A percentile compares a stretch with the other conserved stretches of the same genome.
Evolutionary conservation across 2,329 filamentous ascomycete species (phyloP).

Genomic region (Aureobasidium uvarum): DNA sequence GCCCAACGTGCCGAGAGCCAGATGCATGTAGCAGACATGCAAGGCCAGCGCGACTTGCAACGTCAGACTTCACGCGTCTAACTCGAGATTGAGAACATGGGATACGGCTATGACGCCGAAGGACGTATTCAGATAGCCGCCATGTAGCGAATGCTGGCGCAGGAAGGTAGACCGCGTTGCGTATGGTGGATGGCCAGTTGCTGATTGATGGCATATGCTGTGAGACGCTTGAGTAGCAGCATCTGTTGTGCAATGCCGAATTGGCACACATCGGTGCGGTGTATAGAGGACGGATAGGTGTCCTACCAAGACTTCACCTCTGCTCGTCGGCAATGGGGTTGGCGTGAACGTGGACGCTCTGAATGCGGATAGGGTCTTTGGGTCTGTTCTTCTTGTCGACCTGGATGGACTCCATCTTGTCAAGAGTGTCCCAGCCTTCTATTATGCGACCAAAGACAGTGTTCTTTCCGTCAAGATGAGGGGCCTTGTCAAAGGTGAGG

Average conservation of each 20-base stretch:
- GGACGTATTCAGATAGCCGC: not conserved
- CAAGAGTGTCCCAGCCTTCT: conserved; percentile 59
- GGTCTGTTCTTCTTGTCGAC: conserved; percentile 78
- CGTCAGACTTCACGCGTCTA: not conserved
- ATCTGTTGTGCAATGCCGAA: not conserved
- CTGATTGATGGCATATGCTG: not conserved
- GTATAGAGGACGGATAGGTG: not conserved
- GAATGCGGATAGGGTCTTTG: conserved; percentile 64
- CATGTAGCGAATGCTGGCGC: not conserved
- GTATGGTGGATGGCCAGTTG: not conserved
- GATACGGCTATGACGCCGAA: not conserved
- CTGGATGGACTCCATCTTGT: conserved; percentile 67
- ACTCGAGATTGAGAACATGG: not conserved
- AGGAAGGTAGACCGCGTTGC: not conserved
- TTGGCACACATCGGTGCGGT: not conserved
- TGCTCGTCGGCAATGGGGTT: conserved; percentile 65
- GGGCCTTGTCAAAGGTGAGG: conserved; percentile 71
- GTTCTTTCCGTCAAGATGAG: conserved; percentile 80
- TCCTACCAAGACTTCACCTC: conserved; percentile 31
- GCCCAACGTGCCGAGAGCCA: not conserved
- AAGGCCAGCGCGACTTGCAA: not conserved
- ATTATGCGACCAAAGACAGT: conserved; percentile 77
- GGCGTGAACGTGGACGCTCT: conserved; percentile 71
- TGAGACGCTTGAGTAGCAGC: not conserved
- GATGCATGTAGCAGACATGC: not conserved